phyloP scores from a whole-genome alignment of 2,329 filamentous ascomycete genomes.

The Trichophyton mentagrophytes region DNA sequence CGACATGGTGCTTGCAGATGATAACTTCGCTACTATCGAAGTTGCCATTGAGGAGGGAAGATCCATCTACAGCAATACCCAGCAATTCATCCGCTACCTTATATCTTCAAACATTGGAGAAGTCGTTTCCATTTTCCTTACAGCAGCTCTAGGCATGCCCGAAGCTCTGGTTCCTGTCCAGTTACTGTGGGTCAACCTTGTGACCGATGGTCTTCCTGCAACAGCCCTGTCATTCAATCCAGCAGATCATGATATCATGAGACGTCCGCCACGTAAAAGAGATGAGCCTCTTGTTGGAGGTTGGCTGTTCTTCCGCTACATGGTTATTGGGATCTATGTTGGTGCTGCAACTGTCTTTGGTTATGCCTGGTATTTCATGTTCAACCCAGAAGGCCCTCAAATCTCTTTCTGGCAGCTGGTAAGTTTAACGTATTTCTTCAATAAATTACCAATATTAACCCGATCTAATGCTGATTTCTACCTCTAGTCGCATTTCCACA shows the following conservation, averaged over 20 bases:
- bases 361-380: constrained; percentile 99
- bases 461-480: neutral
- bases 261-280: constrained; percentile 74
- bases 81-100: constrained; percentile 97
- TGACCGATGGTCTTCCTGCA: constrained; percentile 91
- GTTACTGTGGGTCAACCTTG: constrained; percentile 95
- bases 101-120: constrained; percentile 99
- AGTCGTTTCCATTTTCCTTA: constrained; percentile 97
- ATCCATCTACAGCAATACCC: constrained; percentile 99
- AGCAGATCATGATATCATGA: constrained; percentile 97
- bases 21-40: constrained; percentile 98
- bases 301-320: constrained; percentile 95
- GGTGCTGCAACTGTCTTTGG: constrained; percentile 89
- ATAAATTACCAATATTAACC: constrained; percentile 6
- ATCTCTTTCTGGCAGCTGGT: constrained; percentile 79
- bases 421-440: constrained; percentile 19
- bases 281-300: constrained; percentile 86
- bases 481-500: constrained; percentile 67
- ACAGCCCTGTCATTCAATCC: constrained; percentile 97
- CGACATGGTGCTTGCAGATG: constrained; percentile 96
- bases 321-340: constrained; percentile 91
- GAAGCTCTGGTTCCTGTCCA: constrained; percentile 95
- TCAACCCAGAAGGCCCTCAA: constrained; percentile 76
- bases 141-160: constrained; percentile 90
- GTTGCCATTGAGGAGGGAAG: constrained; percentile 91